Percentiles rank a stretch among this genome's conserved stretches.
phyloP scores from a whole-genome alignment of 1,284 basidiomycete species.

The Trichosporon asahii region DNA sequence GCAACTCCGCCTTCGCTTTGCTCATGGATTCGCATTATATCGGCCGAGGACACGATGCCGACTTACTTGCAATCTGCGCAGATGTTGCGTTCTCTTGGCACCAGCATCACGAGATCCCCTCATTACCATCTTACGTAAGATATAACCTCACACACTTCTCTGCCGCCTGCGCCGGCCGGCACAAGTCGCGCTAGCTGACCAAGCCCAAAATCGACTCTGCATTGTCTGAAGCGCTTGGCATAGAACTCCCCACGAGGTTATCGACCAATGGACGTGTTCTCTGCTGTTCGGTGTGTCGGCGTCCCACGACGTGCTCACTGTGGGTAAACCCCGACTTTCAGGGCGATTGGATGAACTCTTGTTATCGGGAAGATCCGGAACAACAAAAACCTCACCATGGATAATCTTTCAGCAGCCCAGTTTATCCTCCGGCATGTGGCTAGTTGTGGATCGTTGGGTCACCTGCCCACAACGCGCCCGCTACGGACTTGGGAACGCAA shows the following conservation, averaged over 20 bases:
- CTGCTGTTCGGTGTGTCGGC: not conserved
- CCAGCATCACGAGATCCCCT: no score
- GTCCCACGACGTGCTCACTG: not conserved
- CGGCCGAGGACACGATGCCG: no score
- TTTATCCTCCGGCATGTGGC: not conserved
- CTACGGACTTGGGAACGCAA: not conserved
- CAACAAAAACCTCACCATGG: not conserved
- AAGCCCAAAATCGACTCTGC: not conserved
- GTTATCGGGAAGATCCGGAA: not conserved
- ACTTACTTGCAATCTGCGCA: no score
- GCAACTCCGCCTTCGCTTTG: no score
- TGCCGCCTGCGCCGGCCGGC: not conserved
- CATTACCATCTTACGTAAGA: not conserved
- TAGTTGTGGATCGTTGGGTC: not conserved
- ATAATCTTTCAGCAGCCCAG: not conserved
- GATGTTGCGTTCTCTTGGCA: no score
- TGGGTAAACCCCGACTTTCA: not conserved
- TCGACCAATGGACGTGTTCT: not conserved
- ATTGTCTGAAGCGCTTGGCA: not conserved
- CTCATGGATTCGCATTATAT: no score
- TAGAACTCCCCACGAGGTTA: not conserved
- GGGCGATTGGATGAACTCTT: not conserved
- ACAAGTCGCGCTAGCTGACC: not conserved
- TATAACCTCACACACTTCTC: no score
- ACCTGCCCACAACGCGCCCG: not conserved